Base-by-base conservation (phyloP, 495 filamentous ascomycete species). In the Tuber borchii region DNA sequence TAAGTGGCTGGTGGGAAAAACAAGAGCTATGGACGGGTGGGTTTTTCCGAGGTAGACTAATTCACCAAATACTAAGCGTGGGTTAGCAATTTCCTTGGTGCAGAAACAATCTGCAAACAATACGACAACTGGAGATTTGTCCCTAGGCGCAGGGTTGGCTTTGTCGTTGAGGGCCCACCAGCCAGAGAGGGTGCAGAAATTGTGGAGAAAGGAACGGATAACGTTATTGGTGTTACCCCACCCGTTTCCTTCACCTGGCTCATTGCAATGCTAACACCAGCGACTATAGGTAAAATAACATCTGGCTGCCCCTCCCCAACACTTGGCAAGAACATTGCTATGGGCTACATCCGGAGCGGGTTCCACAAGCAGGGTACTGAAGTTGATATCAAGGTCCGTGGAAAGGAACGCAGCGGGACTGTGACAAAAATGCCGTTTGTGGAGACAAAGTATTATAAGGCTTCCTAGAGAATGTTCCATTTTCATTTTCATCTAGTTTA, bases 341-440 rank as follows among this genome's bases (percentile, higher is more conserved):
- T 99, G 95, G 95, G 91, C 0, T 99, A 98, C 83, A 86, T 99
- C 77, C 90, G 90, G 84, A 88, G 90, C 77, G 93, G 93, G 0
- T 83, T 91, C 81, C 92, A 97, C 79, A 97, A 96, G 88, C 86
- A 89, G 70, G 96, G 94, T 9, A 97, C 95, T 0, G 90, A 94
- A 84, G 86, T 98, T 2, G 88, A 88, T 26, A 91, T 97, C 17
- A 77, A 92, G 75, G 92, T 99, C 1, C 87, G 95, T 44, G 95
- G 94, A 14, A 93, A 91, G 87, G 85, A 88, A 79, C 89, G 93
- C 81, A 90, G 90, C 86, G 95, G 93, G 0, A 88, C 86, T 16
- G 92, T 98, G 46, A 88, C 89, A 2, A 95, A 94, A 87, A 97
- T 99, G 95, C 96, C 95, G 44, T 99, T 97, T 85, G 88, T 97